phyloP scores from a whole-genome alignment of 306 rosid genomes.

The Corylus avellana region DNA sequence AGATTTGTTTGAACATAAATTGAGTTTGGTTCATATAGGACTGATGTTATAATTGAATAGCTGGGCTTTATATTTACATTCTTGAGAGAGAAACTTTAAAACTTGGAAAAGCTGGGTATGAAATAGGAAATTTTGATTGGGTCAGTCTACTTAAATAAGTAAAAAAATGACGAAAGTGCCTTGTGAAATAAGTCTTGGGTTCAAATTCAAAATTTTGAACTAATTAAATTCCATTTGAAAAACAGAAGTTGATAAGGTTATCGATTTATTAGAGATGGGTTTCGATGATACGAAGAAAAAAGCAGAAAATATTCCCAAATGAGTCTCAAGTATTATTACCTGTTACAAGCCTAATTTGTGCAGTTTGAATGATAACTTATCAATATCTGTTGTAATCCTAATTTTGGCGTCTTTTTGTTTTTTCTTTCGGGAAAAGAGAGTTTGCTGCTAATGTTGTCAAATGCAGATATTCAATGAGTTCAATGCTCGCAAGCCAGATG shows the following conservation, averaged over 20 bases:
- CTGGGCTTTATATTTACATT: background rate
- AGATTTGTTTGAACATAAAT: background rate
- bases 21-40: background rate
- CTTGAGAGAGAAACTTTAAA: too few species aligned
- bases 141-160: background rate
- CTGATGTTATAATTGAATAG: background rate
- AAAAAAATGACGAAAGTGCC: too few species aligned
- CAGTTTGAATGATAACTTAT: background rate
- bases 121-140: background rate
- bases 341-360: background rate
- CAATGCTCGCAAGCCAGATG: slow-evolving; percentile 93
- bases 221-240: background rate
- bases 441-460: slow-evolving; percentile 24
- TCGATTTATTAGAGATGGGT: background rate
- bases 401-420: background rate
- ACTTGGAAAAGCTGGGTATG: too few species aligned
- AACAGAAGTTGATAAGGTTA: background rate
- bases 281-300: background rate
- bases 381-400: background rate
- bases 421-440: background rate
- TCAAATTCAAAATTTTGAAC: background rate
- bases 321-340: background rate
- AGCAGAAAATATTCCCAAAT: too few species aligned
- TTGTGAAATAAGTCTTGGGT: background rate
- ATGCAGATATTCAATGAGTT: slow-evolving; percentile 87